These are phyloP conservation scores for Saccharomyces mikatae DNA, from an alignment of 805 yeast species.

Conservation along the genomic window DNA sequence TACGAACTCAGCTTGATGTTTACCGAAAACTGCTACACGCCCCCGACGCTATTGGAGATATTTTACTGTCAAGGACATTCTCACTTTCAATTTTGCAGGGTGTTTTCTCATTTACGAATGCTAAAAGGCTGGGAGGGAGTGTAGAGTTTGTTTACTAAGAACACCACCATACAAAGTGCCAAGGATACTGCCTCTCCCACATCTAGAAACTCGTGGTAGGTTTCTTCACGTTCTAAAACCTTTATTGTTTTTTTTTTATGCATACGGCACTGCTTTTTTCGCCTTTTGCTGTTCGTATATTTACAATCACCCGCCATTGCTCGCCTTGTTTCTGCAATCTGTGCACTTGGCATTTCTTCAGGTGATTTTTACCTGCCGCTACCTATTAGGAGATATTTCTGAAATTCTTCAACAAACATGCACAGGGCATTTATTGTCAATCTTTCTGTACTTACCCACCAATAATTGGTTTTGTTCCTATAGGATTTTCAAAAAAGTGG, in stretches of 20 bases:
- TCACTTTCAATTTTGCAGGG: too few relatives aligned
- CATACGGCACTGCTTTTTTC: not conserved
- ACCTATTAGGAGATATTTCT: not conserved
- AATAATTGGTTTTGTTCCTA: not conserved
- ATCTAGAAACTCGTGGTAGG: not conserved
- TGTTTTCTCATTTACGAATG: not conserved
- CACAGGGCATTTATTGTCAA: not conserved
- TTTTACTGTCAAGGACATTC: not conserved
- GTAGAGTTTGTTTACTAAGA: not conserved
- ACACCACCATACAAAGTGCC: not conserved
- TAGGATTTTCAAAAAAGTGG: not conserved
- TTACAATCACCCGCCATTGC: not conserved
- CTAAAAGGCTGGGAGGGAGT: not conserved
- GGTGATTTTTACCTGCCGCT: not conserved
- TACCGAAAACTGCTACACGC: not conserved
- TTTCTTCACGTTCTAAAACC: not conserved
- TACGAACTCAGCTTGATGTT: not conserved
- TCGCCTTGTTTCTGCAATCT: not conserved
- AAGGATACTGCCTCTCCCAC: not conserved
- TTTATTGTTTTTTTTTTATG: not conserved
- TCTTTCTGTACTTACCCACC: not conserved
- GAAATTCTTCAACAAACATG: not conserved
- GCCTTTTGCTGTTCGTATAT: not conserved
- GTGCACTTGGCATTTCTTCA: not conserved
- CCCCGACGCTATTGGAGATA: not conserved